These are phyloP conservation scores for Trypanosoma cruzi DNA, from an alignment of 208 protist genomes.

Conservation along the genomic window DNA sequence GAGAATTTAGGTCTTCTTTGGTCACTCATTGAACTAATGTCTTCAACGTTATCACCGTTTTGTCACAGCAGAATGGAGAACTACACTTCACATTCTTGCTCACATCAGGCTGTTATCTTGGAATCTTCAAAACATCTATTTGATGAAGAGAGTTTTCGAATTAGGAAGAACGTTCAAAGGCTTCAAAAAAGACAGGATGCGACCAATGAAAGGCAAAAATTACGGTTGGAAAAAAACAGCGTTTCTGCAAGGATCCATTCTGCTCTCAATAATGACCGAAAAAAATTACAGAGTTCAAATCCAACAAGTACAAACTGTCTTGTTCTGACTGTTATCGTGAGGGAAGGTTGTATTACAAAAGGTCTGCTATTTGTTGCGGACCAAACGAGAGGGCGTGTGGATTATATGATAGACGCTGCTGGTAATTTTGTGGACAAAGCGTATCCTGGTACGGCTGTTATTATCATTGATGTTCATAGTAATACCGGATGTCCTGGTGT, in stretches of 20 bases:
- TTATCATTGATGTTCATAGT: slow-evolving; percentile 82
- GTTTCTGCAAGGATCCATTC: slow-evolving; percentile 41
- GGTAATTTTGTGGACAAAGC: slow-evolving; percentile 69
- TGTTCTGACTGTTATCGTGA: slow-evolving; percentile 72
- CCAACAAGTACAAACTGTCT: slow-evolving; percentile 78
- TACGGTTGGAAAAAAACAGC: slow-evolving; percentile 43
- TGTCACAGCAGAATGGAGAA: slow-evolving; percentile 54
- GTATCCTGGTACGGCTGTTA: slow-evolving; percentile 82
- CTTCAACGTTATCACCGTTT: slow-evolving; percentile 35
- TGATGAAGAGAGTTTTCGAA: slow-evolving; percentile 86
- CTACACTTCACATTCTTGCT: slow-evolving; percentile 54
- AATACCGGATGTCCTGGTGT: slow-evolving; percentile 75
- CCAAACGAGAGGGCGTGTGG: slow-evolving; percentile 77
- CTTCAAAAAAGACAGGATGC: slow-evolving; percentile 58
- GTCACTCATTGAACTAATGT: slow-evolving; percentile 57
- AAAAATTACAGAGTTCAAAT: slow-evolving; percentile 52
- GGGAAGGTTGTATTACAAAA: slow-evolving; percentile 71
- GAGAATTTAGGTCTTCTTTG: slow-evolving; percentile 68
- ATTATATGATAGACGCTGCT: slow-evolving; percentile 77
- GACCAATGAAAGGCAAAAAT: slow-evolving; percentile 20
- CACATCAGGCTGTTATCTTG: slow-evolving; percentile 81
- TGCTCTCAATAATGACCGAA: slow-evolving; percentile 29
- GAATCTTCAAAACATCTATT: slow-evolving; percentile 92
- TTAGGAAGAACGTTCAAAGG: slow-evolving; percentile 42
- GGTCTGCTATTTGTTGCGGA: slow-evolving; percentile 90